Percentiles rank a stretch among this genome's conserved stretches.
Conservation (phyloP, 805 yeast species). For the Myxozyma nipponensis region DNA sequence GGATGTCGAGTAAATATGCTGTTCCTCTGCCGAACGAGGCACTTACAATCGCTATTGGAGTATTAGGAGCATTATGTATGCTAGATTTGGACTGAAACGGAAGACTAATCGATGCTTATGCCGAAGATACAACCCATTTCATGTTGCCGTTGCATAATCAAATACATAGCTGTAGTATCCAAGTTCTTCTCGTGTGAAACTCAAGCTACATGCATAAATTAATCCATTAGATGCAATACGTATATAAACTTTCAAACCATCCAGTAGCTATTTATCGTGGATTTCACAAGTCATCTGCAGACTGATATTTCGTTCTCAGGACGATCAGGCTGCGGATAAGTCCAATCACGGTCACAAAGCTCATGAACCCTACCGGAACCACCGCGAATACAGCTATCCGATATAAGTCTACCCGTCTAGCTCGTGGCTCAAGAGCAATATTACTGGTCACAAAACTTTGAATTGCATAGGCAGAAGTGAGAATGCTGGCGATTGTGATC, state of each 20-base stretch:
- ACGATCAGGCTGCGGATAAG: constrained; percentile 48
- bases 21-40: too few relatives aligned
- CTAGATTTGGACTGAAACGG: too few relatives aligned
- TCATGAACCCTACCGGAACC: constrained; percentile 95
- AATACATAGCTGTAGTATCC: too few relatives aligned
- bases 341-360: constrained; percentile 87
- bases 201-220: too few relatives aligned
- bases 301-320: neutral
- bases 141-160: too few relatives aligned
- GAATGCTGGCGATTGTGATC: constrained; percentile 76
- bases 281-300: neutral
- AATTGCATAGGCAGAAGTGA: constrained; percentile 73
- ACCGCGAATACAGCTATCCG: constrained; percentile 87
- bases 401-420: constrained; percentile 73
- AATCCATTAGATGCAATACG: neutral
- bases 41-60: too few relatives aligned
- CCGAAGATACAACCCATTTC: too few relatives aligned
- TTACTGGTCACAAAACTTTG: constrained; percentile 85
- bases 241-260: neutral
- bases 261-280: neutral
- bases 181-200: too few relatives aligned
- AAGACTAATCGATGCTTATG: too few relatives aligned
- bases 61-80: too few relatives aligned
- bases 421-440: constrained; percentile 41
- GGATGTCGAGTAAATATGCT: too few relatives aligned